phyloP scores from a whole-genome alignment of 2,329 filamentous ascomycete species.

The Cordyceps fumosorosea region DNA sequence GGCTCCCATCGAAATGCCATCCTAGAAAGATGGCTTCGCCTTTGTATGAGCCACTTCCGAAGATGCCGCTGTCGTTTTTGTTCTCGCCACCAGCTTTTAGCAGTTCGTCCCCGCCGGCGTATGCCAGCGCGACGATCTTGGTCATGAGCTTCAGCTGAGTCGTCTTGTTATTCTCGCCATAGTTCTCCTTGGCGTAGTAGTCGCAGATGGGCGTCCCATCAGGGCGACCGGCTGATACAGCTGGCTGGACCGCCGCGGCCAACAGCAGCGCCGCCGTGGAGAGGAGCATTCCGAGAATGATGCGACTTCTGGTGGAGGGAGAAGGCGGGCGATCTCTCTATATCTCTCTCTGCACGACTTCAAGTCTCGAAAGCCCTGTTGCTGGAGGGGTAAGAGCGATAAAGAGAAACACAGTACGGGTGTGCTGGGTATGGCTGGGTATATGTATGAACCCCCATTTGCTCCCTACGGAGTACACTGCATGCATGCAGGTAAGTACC shows the following conservation, averaged over 20 bases:
- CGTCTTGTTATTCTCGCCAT: conserved; percentile 19
- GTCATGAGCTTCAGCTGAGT: conserved; percentile 24
- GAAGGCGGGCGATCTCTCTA: too few species aligned
- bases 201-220: conserved; percentile 21
- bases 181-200: conserved; percentile 23
- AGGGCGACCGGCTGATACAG: not conserved
- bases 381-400: too few species aligned
- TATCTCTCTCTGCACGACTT: too few species aligned
- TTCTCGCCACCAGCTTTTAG: too few species aligned
- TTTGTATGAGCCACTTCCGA: conserved; percentile 21
- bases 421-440: not conserved
- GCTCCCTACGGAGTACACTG: not conserved
- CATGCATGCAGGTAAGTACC: not conserved
- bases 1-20: conserved; percentile 26
- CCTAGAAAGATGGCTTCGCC: conserved; percentile 20
- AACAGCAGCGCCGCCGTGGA: conserved; percentile 1
- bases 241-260: not conserved
- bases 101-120: conserved; percentile 19
- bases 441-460: not conserved
- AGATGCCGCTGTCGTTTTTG: conserved; percentile 20
- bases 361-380: too few species aligned
- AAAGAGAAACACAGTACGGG: not conserved
- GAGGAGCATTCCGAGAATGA: not conserved
- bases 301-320: not conserved
- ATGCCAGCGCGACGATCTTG: conserved; percentile 24